These are phyloP conservation scores for Teunomyces cretensis DNA, from an alignment of 805 yeast species.

Conservation along the genomic window DNA sequence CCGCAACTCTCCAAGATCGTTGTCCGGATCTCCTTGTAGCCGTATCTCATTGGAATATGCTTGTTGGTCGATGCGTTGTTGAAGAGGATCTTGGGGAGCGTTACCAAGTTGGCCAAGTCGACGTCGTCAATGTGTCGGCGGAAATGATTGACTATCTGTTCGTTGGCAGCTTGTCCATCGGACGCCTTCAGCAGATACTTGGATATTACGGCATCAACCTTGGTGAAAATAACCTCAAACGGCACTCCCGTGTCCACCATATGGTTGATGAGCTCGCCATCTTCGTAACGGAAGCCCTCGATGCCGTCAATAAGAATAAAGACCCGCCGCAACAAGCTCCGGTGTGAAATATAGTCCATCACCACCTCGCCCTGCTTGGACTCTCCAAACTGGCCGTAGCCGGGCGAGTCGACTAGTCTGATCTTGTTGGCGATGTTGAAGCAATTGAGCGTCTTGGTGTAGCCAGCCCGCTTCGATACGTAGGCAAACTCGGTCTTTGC, in stretches of 20 bases:
- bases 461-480: conserved; percentile 56
- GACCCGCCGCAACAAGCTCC: conserved; percentile 55
- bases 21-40: conserved; percentile 52
- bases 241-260: conserved; percentile 61
- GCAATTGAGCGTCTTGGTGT: conserved; percentile 65
- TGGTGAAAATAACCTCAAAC: conserved; percentile 75
- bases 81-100: conserved; percentile 48
- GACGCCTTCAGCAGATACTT: conserved; percentile 21
- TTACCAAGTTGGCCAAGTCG: conserved; percentile 34
- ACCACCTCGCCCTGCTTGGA: conserved; percentile 68
- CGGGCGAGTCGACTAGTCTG: conserved; percentile 82
- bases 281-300: conserved; percentile 60
- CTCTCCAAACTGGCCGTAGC: conserved; percentile 77
- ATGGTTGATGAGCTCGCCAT: conserved; percentile 49
- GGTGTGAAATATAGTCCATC: conserved; percentile 55
- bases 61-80: conserved; percentile 48
- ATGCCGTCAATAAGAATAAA: conserved; percentile 62
- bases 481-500: conserved; percentile 45
- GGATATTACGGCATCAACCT: conserved; percentile 56
- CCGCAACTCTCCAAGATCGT: conserved; percentile 58
- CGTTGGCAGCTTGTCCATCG: conserved; percentile 18
- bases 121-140: conserved; percentile 37
- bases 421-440: conserved; percentile 65
- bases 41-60: conserved; percentile 42
- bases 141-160: conserved; percentile 24